Evolutionary conservation across 2,329 filamentous ascomycete genomes (phyloP).

Genomic region (Colletotrichum shisoi): DNA sequence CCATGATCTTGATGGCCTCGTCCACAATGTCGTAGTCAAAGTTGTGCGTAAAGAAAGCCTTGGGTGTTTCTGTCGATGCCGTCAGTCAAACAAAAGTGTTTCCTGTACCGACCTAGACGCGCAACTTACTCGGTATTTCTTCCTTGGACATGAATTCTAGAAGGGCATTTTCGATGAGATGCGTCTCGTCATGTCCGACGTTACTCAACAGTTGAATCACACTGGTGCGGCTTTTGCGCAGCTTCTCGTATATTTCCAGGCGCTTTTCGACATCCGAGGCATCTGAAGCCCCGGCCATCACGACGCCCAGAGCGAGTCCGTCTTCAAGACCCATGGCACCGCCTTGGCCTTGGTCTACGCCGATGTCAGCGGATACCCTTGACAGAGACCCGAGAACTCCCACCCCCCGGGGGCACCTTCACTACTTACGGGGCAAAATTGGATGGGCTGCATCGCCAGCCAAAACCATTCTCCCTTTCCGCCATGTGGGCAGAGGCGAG

Average conservation of each 20-base stretch:
- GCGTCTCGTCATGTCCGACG: conserved; percentile 47
- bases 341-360: conserved; percentile 51
- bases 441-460: conserved; percentile 52
- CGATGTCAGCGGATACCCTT: neutral
- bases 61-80: conserved; percentile 13
- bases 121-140: conserved; percentile 46
- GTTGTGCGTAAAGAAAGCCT: conserved; percentile 35
- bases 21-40: conserved; percentile 42
- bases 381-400: too few species aligned
- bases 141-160: conserved; percentile 44
- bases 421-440: conserved; percentile 49
- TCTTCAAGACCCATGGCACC: conserved; percentile 51
- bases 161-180: conserved; percentile 45
- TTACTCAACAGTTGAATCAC: conserved; percentile 53
- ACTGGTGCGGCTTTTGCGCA: conserved; percentile 45
- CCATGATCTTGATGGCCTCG: conserved; percentile 39
- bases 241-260: conserved; percentile 42
- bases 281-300: conserved; percentile 42
- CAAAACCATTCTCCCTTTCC: conserved; percentile 46
- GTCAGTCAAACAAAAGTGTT: neutral
- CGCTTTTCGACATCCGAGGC: conserved; percentile 41
- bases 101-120: fast-evolving
- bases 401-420: neutral
- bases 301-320: conserved; percentile 46
- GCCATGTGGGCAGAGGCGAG: conserved; percentile 47